A percentile compares a stretch with the other conserved stretches of the same genome.
Conservation (phyloP, 1,284 basidiomycete genomes). For the Schizophyllum commune region DNA sequence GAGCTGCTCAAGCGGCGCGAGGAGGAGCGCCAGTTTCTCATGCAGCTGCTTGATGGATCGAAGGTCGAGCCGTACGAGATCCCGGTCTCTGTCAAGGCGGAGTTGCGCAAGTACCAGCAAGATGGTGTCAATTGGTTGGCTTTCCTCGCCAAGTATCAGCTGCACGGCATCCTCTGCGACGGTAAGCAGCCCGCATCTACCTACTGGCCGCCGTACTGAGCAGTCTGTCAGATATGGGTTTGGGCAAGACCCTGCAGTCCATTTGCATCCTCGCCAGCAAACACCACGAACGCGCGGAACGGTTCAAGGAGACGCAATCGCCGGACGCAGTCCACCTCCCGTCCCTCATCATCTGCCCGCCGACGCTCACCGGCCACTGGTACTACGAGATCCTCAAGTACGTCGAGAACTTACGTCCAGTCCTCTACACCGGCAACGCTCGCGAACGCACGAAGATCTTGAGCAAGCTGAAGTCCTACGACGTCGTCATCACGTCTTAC, state of each 20-base stretch:
- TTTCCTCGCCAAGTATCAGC: constrained; percentile 94
- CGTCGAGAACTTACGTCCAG: constrained; percentile 74
- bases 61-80: constrained; percentile 92
- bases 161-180: constrained; percentile 98
- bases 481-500: constrained; percentile 95
- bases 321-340: constrained; percentile 84
- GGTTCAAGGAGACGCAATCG: constrained; percentile 59
- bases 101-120: constrained; percentile 94
- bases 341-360: constrained; percentile 94
- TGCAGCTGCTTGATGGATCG: constrained; percentile 89
- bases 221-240: constrained; percentile 78
- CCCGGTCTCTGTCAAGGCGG: constrained; percentile 87
- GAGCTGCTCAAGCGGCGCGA: constrained; percentile 87
- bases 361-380: constrained; percentile 98
- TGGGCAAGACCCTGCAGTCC: constrained; percentile 97
- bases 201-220: not conserved
- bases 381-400: constrained; percentile 97
- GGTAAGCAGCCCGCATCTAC: constrained; percentile 42
- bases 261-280: constrained; percentile 97
- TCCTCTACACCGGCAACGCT: constrained; percentile 90
- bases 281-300: constrained; percentile 80
- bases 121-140: constrained; percentile 99
- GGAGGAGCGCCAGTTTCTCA: constrained; percentile 86
- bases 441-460: constrained; percentile 74
- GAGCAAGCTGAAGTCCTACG: constrained; percentile 61